phyloP scores from a whole-genome alignment of 257 asterid species.

The Solanum chiquidenum region DNA sequence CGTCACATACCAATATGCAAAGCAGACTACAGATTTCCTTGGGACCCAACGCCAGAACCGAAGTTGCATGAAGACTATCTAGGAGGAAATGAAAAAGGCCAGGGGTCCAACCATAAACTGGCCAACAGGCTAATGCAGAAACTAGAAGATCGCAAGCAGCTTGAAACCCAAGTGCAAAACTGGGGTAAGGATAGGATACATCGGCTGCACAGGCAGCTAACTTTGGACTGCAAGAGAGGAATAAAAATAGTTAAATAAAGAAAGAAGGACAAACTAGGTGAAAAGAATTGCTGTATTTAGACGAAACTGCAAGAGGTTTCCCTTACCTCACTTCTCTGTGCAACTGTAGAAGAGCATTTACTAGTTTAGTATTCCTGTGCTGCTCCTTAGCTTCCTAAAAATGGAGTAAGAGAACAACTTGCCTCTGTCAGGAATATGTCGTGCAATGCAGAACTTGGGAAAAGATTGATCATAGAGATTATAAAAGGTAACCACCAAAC shows the following conservation, averaged over 20 bases:
- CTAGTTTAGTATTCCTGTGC: constrained; percentile 85
- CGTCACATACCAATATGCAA: constrained; percentile 63
- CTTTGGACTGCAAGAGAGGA: constrained; percentile 69
- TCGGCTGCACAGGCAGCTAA: constrained; percentile 81
- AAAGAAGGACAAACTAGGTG: neutral
- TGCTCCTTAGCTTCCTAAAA: constrained; percentile 80
- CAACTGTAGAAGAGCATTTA: constrained; percentile 71
- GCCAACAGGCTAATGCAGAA: constrained; percentile 96
- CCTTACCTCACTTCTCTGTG: constrained; percentile 84
- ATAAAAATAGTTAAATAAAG: neutral
- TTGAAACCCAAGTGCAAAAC: constrained; percentile 65
- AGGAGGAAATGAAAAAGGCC: constrained; percentile 68
- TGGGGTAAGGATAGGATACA: constrained; percentile 54
- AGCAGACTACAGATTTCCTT: constrained; percentile 87
- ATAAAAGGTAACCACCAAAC: neutral
- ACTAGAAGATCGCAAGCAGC: constrained; percentile 91
- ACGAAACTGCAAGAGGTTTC: constrained; percentile 1
- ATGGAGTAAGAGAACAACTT: neutral
- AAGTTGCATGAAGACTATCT: constrained; percentile 64
- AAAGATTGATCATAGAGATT: neutral
- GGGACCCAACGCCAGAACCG: constrained; percentile 85
- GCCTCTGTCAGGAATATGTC: neutral
- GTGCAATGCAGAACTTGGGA: neutral
- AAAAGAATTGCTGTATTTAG: neutral
- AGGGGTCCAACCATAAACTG: constrained; percentile 92